Conservation (phyloP, 441 rosid species). For the Sinapis alba region DNA sequence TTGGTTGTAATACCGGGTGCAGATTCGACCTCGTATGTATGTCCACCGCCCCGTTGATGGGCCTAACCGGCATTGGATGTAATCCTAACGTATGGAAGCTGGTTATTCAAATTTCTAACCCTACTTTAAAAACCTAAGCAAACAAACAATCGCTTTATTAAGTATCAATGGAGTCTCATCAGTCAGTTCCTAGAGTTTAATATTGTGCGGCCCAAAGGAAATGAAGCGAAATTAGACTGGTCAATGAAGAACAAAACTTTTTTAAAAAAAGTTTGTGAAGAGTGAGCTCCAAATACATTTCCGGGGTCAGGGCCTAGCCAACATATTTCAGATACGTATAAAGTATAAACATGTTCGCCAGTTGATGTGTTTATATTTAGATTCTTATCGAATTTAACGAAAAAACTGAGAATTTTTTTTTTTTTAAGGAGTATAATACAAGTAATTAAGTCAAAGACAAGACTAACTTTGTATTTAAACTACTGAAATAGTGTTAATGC, state of each 20-base stretch:
- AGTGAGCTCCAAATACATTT: neutral
- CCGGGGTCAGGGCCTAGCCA: neutral
- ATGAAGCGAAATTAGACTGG: neutral
- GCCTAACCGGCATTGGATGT: neutral
- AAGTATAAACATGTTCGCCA: neutral
- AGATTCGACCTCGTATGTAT: neutral
- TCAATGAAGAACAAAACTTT: neutral
- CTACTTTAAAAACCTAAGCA: neutral
- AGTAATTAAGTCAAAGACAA: conserved; percentile 1
- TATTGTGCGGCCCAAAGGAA: neutral
- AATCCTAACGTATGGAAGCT: neutral
- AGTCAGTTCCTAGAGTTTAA: neutral
- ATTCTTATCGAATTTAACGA: neutral
- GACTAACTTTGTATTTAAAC: conserved; percentile 5
- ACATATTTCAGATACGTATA: neutral
- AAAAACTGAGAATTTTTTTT: neutral
- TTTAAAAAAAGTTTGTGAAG: neutral
- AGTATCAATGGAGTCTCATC: neutral
- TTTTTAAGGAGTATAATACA: neutral
- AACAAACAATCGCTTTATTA: neutral
- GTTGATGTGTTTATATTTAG: neutral
- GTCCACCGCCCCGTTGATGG: neutral
- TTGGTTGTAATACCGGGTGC: neutral
- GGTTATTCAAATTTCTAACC: neutral
- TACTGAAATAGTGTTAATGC: neutral